A percentile compares a stretch with the other conserved stretches of the same genome.
phyloP scores from a whole-genome alignment of 257 asterid genomes.

The Galeopsis tetrahit region DNA sequence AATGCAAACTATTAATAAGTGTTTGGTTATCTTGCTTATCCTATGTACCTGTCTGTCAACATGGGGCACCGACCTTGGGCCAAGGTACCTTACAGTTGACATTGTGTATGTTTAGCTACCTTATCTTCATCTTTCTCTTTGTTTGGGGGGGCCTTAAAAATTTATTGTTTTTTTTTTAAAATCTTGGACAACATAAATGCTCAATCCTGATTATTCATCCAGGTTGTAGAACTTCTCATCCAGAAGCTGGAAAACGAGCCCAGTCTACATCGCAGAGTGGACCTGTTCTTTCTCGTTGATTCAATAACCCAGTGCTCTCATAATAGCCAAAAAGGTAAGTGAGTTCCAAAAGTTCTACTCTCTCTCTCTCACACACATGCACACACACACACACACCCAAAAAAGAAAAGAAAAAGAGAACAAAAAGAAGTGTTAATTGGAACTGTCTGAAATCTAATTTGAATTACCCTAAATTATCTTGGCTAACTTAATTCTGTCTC shows the following conservation, averaged over 20 bases:
- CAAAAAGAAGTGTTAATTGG: neutral
- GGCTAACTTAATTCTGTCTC: constrained; percentile 12
- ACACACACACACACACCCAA: neutral
- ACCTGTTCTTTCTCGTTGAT: constrained; percentile 87
- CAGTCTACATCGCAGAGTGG: constrained; percentile 82
- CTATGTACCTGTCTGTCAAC: neutral
- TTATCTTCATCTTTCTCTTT: constrained; percentile 5
- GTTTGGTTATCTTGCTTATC: constrained; percentile 18
- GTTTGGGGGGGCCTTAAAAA: neutral
- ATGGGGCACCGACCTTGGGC: neutral
- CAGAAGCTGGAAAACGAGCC: constrained; percentile 83
- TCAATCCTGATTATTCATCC: constrained; percentile 30
- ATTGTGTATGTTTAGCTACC: constrained; percentile 18
- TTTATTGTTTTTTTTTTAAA: no score
- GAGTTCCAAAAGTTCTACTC: neutral
- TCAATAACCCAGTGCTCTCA: constrained; percentile 97
- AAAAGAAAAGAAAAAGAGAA: neutral
- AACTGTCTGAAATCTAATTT: neutral
- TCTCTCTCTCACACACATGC: neutral
- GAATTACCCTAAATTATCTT: neutral
- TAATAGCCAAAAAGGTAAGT: constrained; percentile 81
- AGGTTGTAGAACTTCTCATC: constrained; percentile 93
- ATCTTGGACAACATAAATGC: constrained; percentile 28
- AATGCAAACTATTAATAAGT: constrained; percentile 11
- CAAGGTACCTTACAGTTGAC: constrained; percentile 4